Base-by-base conservation (phyloP, 2,329 filamentous ascomycete genomes). In the Celoporthe dispersa region DNA sequence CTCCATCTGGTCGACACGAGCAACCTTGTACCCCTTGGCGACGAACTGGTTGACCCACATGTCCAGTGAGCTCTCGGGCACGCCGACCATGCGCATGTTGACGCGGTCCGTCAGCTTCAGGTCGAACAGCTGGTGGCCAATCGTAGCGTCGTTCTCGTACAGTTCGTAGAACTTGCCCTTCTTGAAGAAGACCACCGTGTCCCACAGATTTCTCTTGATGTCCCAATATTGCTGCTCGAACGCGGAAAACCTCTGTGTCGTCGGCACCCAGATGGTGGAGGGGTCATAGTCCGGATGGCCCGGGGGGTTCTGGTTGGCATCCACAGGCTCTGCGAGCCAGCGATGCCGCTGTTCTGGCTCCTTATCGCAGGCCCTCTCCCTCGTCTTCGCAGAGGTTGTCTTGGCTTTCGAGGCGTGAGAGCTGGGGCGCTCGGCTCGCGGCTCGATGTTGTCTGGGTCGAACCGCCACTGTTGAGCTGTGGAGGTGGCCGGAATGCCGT, bases 221-320 rank as follows among this genome's bases (percentile, higher is more conserved):
- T 97, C 94, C 96, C 96, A 99, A 79, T 99, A 99, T 78, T 99
- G 96, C 80, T 94, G 97, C 81, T 99, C 96, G 74, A 99, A 99
- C 0, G 95, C 88, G 0, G 94, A 97, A 78, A 99, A 98, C 35
- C 92, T 91, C 0, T 94, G 93, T 44, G 85, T 78, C 0, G 93
- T 92, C 0, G 96, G 96, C 44, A 99, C 92, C 79, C 91, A 97
- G n/a, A 99, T 87, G 0, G 94, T 97, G 28, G 93, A 88, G 11
- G 94, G 93, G 76, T 99, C 94, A 75, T 95, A 97, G 69, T 99
- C 95, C 0, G 94, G 91, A 79, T 98, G 90, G 12, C 88, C 91
- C 0, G 88, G 88, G 0, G 91, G 87, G 76, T 97, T 90, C 66
- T 91, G 90, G 76, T 98, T 94, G 64, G 94, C 93, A 79, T 99